A percentile compares a stretch with the other conserved stretches of the same genome.
phyloP scores from a whole-genome alignment of 208 protist species.

The Naegleria gruberi region DNA sequence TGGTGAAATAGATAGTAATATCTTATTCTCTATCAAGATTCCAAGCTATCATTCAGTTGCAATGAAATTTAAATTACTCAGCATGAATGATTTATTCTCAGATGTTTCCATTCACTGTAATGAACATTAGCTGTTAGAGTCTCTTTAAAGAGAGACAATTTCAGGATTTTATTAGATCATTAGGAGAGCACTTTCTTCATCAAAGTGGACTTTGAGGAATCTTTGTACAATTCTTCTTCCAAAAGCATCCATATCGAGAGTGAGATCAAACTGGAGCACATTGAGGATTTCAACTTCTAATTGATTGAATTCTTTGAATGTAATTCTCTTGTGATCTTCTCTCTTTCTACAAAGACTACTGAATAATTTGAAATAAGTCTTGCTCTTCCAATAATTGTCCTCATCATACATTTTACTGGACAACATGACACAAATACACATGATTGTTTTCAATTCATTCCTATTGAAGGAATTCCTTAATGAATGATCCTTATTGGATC shows the following conservation, averaged over 20 bases:
- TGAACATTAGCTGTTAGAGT: not conserved
- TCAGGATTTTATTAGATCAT: not conserved
- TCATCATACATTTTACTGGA: slow-evolving; percentile 1
- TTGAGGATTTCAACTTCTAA: not conserved
- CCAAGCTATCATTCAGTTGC: not conserved
- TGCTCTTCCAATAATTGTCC: not conserved
- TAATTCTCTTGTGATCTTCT: not conserved
- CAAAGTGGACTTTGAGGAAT: not conserved
- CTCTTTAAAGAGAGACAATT: not conserved
- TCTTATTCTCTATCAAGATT: too few relatives aligned
- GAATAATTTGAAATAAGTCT: not conserved
- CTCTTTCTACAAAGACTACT: not conserved
- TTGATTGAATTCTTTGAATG: not conserved
- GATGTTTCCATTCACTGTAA: too few relatives aligned
- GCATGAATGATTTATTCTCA: not conserved
- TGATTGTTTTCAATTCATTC: not conserved
- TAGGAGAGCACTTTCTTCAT: not conserved
- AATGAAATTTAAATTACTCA: too few relatives aligned
- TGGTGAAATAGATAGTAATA: not conserved
- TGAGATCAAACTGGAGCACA: not conserved
- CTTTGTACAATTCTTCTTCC: not conserved
- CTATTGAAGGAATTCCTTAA: not conserved
- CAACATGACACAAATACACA: slow-evolving; percentile 7
- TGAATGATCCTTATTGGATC: not conserved
- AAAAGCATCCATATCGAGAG: not conserved